These are phyloP conservation scores for Syncephalastrum monosporum DNA, from an alignment of 371 early-diverging fungal genomes.

Conservation along the genomic window DNA sequence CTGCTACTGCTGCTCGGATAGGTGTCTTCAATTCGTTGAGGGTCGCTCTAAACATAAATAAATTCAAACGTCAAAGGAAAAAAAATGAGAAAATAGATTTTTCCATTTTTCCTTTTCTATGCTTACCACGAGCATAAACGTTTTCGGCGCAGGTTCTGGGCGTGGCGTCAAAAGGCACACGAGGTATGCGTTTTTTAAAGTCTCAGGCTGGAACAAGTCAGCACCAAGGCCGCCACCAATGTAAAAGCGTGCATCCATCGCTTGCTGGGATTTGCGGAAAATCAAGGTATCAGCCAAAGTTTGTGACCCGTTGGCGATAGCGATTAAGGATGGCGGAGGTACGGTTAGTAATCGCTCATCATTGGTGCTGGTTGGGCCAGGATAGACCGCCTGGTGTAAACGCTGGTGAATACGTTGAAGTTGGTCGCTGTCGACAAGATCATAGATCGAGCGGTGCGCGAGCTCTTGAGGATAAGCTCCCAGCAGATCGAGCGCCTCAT, in stretches of 20 bases:
- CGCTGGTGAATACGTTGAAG: constrained; percentile 39
- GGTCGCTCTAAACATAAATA: neutral
- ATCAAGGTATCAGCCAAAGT: constrained; percentile 13
- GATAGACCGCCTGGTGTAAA: constrained; percentile 19
- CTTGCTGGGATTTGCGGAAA: constrained; percentile 1
- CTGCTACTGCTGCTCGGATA: no score
- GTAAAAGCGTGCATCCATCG: constrained; percentile 31
- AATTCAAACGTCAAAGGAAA: neutral
- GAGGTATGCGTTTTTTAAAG: constrained; percentile 33
- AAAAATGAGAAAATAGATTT: constrained; percentile 1
- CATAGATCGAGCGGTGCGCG: constrained; percentile 55
- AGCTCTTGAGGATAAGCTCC: constrained; percentile 62
- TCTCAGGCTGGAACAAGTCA: constrained; percentile 35
- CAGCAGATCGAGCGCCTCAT: constrained; percentile 52
- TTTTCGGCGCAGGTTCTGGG: no score
- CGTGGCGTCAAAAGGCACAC: constrained; percentile 21
- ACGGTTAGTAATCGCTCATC: constrained; percentile 4
- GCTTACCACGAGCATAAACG: no score
- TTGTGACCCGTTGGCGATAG: constrained; percentile 18
- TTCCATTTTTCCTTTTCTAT: neutral
- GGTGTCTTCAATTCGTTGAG: no score
- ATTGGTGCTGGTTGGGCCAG: constrained; percentile 1
- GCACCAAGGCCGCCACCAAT: constrained; percentile 65
- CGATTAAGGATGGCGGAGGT: constrained; percentile 6
- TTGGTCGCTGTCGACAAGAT: constrained; percentile 48